Conservation (phyloP, 2,329 filamentous ascomycete species). For the Fragosphaeria purpurea region DNA sequence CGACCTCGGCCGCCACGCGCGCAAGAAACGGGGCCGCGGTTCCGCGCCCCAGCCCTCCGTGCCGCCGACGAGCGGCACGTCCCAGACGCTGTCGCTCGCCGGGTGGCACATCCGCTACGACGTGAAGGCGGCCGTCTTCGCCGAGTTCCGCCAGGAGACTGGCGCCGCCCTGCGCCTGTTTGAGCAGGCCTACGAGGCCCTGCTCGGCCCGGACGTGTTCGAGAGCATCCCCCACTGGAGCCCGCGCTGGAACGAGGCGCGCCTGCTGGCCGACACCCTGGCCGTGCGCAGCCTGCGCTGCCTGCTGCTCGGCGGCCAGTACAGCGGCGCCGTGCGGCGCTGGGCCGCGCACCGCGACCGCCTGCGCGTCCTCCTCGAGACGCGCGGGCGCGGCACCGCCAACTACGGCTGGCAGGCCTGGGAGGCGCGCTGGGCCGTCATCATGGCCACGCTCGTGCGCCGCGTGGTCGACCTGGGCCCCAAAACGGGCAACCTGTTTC, state of each 20-base stretch:
- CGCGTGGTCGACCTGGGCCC: slow-evolving; percentile 41
- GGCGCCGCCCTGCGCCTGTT: slow-evolving; percentile 79
- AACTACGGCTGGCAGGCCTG: slow-evolving; percentile 94
- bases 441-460: slow-evolving; percentile 53
- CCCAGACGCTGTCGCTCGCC: slow-evolving; percentile 70
- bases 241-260: slow-evolving; percentile 83
- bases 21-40: slow-evolving; percentile 77
- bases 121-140: slow-evolving; percentile 82
- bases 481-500: slow-evolving; percentile 34
- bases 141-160: slow-evolving; percentile 88
- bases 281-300: slow-evolving; percentile 75
- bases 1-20: slow-evolving; percentile 82
- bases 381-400: slow-evolving; percentile 71
- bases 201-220: slow-evolving; percentile 75
- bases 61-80: slow-evolving; percentile 73
- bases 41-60: slow-evolving; percentile 70
- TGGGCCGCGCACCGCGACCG: slow-evolving; percentile 72
- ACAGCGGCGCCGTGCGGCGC: slow-evolving; percentile 66
- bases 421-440: slow-evolving; percentile 63
- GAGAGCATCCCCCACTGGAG: slow-evolving; percentile 87
- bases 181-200: slow-evolving; percentile 72
- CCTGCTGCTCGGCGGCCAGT: slow-evolving; percentile 67
- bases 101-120: slow-evolving; percentile 95
- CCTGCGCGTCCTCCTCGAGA: slow-evolving; percentile 67
- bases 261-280: slow-evolving; percentile 73